These are phyloP conservation scores for Leishmania gerbilli DNA, from an alignment of 208 protist species.

Conservation along the genomic window DNA sequence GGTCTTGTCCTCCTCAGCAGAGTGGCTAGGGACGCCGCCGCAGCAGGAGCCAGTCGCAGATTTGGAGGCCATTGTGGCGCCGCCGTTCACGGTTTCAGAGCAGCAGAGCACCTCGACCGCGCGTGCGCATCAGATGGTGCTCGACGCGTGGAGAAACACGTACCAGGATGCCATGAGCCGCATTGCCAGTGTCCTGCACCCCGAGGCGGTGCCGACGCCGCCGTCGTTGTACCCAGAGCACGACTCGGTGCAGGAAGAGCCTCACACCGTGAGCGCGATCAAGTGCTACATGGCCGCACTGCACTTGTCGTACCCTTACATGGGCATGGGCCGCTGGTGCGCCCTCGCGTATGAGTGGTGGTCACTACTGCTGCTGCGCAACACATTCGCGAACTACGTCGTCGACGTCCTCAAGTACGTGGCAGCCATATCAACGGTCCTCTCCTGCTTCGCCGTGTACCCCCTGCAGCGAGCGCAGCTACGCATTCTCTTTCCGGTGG, in stretches of 20 bases:
- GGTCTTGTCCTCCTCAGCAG: conserved; percentile 12
- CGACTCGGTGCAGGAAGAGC: background rate
- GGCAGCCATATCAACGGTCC: conserved; percentile 2
- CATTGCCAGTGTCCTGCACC: background rate
- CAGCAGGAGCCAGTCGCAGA: background rate
- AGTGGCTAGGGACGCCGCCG: background rate
- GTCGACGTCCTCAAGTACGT: background rate
- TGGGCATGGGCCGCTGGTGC: conserved; percentile 18
- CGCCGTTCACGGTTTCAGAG: background rate
- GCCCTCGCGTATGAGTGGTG: conserved; percentile 12
- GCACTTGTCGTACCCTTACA: conserved; percentile 20
- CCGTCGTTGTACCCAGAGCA: background rate
- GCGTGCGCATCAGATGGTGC: conserved; percentile 20
- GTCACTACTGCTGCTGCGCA: conserved; percentile 22
- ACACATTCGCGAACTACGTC: conserved; percentile 13
- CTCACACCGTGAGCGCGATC: conserved; percentile 19
- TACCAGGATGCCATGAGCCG: conserved; percentile 2
- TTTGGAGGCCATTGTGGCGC: conserved; percentile 16
- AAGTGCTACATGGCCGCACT: conserved; percentile 26
- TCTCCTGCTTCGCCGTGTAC: conserved; percentile 33
- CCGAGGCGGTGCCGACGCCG: background rate
- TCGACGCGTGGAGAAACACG: conserved; percentile 18
- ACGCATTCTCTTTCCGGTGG: conserved; percentile 39
- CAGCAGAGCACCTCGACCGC: background rate
- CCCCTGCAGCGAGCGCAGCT: conserved; percentile 59